Evolutionary conservation across 169 alveolate species (phyloP), one percentile per base, ranked within the genome.

Genomic region (Cryptosporidium ryanae): DNA sequence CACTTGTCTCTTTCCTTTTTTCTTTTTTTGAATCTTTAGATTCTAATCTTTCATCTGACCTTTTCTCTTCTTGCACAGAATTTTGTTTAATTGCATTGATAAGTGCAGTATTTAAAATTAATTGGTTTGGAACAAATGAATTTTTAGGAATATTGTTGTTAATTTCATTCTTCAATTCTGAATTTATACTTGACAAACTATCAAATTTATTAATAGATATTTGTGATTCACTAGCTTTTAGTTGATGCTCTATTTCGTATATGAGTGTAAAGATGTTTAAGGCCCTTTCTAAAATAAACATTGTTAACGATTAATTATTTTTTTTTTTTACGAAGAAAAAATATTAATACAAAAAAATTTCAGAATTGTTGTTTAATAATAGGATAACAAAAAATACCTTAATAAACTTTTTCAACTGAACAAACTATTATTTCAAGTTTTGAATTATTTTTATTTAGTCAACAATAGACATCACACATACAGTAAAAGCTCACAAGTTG

Each of bases 211-310:
- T 48, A 38, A 23, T 61, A 18, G 63, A 34, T n/a, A 76, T 13
- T 21, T 38, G 34, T 32, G 71, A 23, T 23, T 76, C 87, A 15
- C 34, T 59, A 13, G 43, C 29, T 18, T 21, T 7, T 5, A 43
- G 21, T 13, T 61, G 57, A 34, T 67, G 49, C 64, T 76, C 87
- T 55, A 76, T 43, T 43, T 55, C 71, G 25, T 76, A 59, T 43
- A 76, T 43, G 1, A 76, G 27, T 17, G 87, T 59, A 55, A 76
- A 76, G 15, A 76, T 76, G 31, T 59, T 76, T 43, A 76, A 27
- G 13, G 87, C 87, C 43, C 87, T 55, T 43, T 76, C 87, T 46
- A 76, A 32, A 21, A 76, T 38, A 76, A 76, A 76, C 87, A 76
- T 76, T 17, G 63, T 0, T 12, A 5, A n/a, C 13, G 5, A 52